A percentile compares a stretch with the other conserved stretches of the same genome.
These are phyloP conservation scores for Hemerocallis citrina DNA, from an alignment of 106 monocot species.

Conservation along the genomic window DNA sequence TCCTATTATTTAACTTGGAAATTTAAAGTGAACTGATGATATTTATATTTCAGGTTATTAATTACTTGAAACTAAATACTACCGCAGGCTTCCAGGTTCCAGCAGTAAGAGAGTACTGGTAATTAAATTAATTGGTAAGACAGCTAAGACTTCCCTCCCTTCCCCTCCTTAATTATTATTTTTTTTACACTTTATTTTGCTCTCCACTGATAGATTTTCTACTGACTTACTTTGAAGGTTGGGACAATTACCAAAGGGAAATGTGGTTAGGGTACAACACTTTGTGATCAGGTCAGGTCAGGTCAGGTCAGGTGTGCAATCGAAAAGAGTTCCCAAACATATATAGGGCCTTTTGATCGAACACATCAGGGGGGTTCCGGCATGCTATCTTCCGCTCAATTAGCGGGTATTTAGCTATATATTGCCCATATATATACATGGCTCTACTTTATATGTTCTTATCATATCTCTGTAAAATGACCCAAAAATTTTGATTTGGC, in stretches of 20 bases:
- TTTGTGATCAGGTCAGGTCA: too few relatives aligned
- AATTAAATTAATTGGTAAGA: slow-evolving; percentile 73
- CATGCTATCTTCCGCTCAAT: too few relatives aligned
- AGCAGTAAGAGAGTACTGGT: slow-evolving; percentile 59
- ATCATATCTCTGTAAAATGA: too few relatives aligned
- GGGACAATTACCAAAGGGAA: slow-evolving; percentile 52
- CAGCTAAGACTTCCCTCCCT: background rate
- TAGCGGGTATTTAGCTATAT: background rate
- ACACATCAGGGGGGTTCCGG: too few relatives aligned
- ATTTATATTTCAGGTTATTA: slow-evolving; percentile 31
- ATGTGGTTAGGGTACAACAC: slow-evolving; percentile 44
- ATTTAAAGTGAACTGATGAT: background rate
- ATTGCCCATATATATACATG: background rate
- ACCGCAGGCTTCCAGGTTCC: too few relatives aligned
- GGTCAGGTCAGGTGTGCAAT: slow-evolving; percentile 27
- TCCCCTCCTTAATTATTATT: background rate
- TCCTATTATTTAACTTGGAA: background rate
- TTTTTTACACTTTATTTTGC: too few relatives aligned
- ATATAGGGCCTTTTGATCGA: background rate
- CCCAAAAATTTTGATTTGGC: slow-evolving; percentile 4
- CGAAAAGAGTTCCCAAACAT: slow-evolving; percentile 6
- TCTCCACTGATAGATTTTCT: too few relatives aligned
- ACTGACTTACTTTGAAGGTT: slow-evolving; percentile 32
- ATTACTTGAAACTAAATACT: slow-evolving; percentile 80
- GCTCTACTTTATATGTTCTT: background rate